These are phyloP conservation scores for Flaveria robusta DNA, from an alignment of 129 eudicot species.

Conservation along the genomic window DNA sequence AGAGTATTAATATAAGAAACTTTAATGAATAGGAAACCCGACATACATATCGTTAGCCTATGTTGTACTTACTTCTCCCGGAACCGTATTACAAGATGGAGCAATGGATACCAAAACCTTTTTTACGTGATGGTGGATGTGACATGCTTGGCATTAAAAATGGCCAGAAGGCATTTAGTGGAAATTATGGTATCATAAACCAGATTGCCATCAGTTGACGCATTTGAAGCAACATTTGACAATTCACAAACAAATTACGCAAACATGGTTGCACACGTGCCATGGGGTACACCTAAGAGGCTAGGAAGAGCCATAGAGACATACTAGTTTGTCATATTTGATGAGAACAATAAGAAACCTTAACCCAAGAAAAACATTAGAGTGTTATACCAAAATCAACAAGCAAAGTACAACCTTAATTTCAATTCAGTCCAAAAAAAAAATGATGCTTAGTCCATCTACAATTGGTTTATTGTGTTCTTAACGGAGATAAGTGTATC, in stretches of 20 bases:
- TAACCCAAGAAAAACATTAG: slow-evolving; percentile 43
- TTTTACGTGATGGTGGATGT: slow-evolving; percentile 44
- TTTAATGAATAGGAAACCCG: slow-evolving; percentile 44
- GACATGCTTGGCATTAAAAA: slow-evolving; percentile 37
- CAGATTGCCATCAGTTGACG: slow-evolving; percentile 48
- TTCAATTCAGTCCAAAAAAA: slow-evolving; percentile 32
- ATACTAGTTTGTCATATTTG: slow-evolving; percentile 45
- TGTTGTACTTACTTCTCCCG: slow-evolving; percentile 38
- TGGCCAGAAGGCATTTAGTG: slow-evolving; percentile 26
- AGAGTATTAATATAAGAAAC: too few species aligned
- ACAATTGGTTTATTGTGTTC: background rate
- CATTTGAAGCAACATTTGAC: slow-evolving; percentile 40
- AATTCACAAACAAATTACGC: slow-evolving; percentile 35
- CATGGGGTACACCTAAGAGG: slow-evolving; percentile 43
- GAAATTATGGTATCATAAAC: slow-evolving; percentile 45
- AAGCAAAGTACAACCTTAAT: slow-evolving; percentile 38
- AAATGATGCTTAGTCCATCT: slow-evolving; percentile 18
- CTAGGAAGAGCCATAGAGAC: slow-evolving; percentile 41
- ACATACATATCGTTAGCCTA: slow-evolving; percentile 34
- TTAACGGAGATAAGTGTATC: too few species aligned
- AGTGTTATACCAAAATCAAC: slow-evolving; percentile 40
- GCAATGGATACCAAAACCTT: slow-evolving; percentile 45
- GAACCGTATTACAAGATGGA: slow-evolving; percentile 42
- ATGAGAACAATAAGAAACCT: slow-evolving; percentile 49
- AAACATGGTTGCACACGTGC: slow-evolving; percentile 38